phyloP scores from a whole-genome alignment of 495 filamentous ascomycete species.

The Glutinoglossum americanum region DNA sequence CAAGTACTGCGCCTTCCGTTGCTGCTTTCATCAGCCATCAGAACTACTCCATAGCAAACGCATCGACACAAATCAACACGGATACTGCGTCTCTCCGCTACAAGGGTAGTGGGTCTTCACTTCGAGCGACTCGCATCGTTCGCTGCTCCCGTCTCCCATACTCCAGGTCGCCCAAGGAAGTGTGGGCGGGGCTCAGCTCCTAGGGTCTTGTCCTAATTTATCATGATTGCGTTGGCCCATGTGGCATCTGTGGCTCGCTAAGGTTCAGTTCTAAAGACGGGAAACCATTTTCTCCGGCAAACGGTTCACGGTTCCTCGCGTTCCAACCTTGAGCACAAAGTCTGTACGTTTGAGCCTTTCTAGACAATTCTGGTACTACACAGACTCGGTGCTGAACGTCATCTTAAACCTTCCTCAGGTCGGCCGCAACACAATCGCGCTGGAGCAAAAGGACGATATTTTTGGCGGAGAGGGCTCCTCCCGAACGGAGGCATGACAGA shows the following conservation, averaged over 20 bases:
- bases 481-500: background rate
- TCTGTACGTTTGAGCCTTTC: background rate
- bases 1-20: too few species aligned
- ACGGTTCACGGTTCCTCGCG: background rate
- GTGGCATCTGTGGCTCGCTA: background rate
- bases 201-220: background rate
- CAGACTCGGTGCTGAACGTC: background rate
- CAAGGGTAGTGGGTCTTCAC: background rate
- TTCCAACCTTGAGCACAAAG: background rate
- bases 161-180: too few species aligned
- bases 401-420: background rate
- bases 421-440: background rate
- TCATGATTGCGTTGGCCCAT: background rate
- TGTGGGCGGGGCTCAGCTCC: too few species aligned
- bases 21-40: too few species aligned
- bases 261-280: background rate
- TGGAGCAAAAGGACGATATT: background rate
- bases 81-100: background rate
- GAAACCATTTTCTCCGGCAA: background rate
- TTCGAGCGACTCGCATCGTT: background rate
- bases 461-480: background rate
- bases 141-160: background rate
- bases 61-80: too few species aligned
- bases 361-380: background rate
- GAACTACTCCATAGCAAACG: too few species aligned